Conservation (phyloP, 495 filamentous ascomycete genomes). For the Parathielavia appendiculata region DNA sequence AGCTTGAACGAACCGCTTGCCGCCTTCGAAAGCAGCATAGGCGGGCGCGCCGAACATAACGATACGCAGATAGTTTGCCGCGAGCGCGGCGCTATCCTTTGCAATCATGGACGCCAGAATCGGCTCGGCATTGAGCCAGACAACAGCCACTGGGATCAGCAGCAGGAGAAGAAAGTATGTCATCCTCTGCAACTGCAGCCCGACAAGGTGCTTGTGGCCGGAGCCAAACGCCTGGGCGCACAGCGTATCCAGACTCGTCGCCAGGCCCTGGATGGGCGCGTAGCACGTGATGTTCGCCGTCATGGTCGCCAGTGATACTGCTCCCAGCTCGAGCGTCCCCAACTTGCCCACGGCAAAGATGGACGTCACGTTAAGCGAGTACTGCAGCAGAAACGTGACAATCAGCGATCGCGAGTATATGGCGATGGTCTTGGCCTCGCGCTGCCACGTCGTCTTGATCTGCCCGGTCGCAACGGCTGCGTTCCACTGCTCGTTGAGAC, state of each 20-base stretch:
- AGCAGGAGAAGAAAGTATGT: slow-evolving; percentile 57
- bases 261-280: slow-evolving; percentile 64
- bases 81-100: slow-evolving; percentile 54
- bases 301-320: slow-evolving; percentile 62
- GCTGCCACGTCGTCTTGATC: slow-evolving; percentile 81
- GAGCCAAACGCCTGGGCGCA: slow-evolving; percentile 73
- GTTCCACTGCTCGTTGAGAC: slow-evolving; percentile 64
- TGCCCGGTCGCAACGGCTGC: slow-evolving; percentile 68
- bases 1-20: slow-evolving; percentile 68
- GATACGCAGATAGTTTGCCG: slow-evolving; percentile 63
- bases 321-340: slow-evolving; percentile 59
- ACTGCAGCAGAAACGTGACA: slow-evolving; percentile 67
- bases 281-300: slow-evolving; percentile 72
- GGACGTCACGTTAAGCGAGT: slow-evolving; percentile 64
- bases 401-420: slow-evolving; percentile 57
- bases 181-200: slow-evolving; percentile 69
- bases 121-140: slow-evolving; percentile 56
- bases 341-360: slow-evolving; percentile 64
- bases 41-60: slow-evolving; percentile 61
- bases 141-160: slow-evolving; percentile 54
- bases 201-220: slow-evolving; percentile 63
- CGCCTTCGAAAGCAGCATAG: slow-evolving; percentile 62
- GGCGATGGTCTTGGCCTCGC: slow-evolving; percentile 65
- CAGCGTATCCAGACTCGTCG: slow-evolving; percentile 66
- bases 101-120: slow-evolving; percentile 58